Percentiles rank a stretch among this genome's conserved stretches.
phyloP scores from a whole-genome alignment of 2,329 filamentous ascomycete genomes.

The Cordyceps cateniannulata region DNA sequence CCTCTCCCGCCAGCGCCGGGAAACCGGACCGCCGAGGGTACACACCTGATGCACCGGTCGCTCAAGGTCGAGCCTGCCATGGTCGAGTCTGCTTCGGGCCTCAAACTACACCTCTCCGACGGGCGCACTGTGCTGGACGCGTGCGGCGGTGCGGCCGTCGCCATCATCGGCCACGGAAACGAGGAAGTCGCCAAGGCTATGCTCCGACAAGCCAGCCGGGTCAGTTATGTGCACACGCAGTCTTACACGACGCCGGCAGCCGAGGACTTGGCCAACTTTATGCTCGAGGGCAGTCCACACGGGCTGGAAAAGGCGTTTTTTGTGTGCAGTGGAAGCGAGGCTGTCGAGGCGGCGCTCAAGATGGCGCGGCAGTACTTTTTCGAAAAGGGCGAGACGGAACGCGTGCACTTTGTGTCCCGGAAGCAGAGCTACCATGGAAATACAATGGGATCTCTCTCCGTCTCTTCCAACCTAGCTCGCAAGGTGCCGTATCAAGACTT shows the following conservation, averaged over 20 bases:
- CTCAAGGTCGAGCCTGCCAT: conserved; percentile 21
- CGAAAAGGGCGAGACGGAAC: conserved; percentile 30
- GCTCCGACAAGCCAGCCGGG: conserved; percentile 42
- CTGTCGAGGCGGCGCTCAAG: conserved; percentile 42
- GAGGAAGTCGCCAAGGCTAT: conserved; percentile 49
- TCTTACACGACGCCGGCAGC: conserved; percentile 20
- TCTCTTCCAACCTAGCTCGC: conserved; percentile 25
- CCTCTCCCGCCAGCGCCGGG: background rate
- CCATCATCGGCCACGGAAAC: conserved; percentile 57
- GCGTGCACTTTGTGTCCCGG: conserved; percentile 36
- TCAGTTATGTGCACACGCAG: conserved; percentile 23
- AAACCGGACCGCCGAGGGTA: conserved; percentile 10
- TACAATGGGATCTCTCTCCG: conserved; percentile 38
- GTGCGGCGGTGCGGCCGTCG: conserved; percentile 39
- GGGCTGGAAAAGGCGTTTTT: conserved; percentile 22
- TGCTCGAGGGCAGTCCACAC: conserved; percentile 19
- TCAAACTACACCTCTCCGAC: conserved; percentile 28
- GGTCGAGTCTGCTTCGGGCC: conserved; percentile 37
- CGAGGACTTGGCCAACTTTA: conserved; percentile 23
- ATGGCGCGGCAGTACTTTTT: conserved; percentile 41
- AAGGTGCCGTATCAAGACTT: conserved; percentile 24
- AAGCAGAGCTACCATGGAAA: conserved; percentile 44
- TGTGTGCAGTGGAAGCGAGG: conserved; percentile 25
- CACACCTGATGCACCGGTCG: conserved; percentile 28
- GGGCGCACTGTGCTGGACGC: conserved; percentile 30